phyloP scores from a whole-genome alignment of 169 alveolate species.

The Babesia microti region DNA sequence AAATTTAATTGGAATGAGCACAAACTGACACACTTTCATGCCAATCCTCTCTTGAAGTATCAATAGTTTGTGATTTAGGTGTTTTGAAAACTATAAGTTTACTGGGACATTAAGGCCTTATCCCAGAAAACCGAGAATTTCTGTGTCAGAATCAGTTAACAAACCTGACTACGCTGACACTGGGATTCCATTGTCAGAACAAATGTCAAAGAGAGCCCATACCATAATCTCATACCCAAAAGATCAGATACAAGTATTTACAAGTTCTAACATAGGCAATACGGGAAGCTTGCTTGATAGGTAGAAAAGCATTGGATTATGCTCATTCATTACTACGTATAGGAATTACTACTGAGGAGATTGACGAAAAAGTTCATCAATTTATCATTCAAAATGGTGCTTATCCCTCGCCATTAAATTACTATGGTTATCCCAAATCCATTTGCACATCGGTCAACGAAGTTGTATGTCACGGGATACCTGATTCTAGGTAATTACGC shows the following conservation, averaged over 20 bases:
- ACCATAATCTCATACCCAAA: slow-evolving; percentile 62
- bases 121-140: slow-evolving; percentile 70
- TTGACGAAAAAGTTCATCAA: slow-evolving; percentile 88
- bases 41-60: slow-evolving; percentile 22
- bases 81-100: slow-evolving; percentile 60
- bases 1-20: slow-evolving; percentile 81
- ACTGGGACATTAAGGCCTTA: slow-evolving; percentile 90
- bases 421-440: slow-evolving; percentile 90
- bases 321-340: slow-evolving; percentile 82
- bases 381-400: slow-evolving; percentile 80
- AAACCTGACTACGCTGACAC: slow-evolving; percentile 91
- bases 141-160: slow-evolving; percentile 85
- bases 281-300: slow-evolving; percentile 76
- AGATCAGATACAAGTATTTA: slow-evolving; percentile 71
- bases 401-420: slow-evolving; percentile 97
- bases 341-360: slow-evolving; percentile 93
- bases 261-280: slow-evolving; percentile 43
- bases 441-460: slow-evolving; percentile 96
- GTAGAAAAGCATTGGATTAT: slow-evolving; percentile 85
- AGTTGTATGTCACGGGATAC: slow-evolving; percentile 98
- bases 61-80: slow-evolving; percentile 15
- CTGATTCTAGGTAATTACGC: slow-evolving; percentile 83
- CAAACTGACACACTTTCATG: slow-evolving; percentile 60
- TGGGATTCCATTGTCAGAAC: slow-evolving; percentile 84
- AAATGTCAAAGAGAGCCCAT: slow-evolving; percentile 48